Base-by-base conservation (phyloP, 2,329 filamentous ascomycete species). In the Aspergillus latus region DNA sequence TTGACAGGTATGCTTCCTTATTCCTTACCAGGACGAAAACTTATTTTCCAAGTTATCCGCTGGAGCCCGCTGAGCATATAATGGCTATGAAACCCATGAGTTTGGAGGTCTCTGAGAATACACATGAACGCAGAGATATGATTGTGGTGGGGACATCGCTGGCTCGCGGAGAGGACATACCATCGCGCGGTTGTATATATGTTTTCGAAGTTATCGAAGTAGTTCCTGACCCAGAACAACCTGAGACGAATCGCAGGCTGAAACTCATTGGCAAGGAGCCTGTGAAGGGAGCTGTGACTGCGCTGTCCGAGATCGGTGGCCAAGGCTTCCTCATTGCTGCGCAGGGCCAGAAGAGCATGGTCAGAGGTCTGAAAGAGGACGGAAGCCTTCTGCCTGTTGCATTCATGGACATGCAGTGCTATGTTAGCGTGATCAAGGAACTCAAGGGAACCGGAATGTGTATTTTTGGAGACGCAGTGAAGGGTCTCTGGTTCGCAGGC, bases 321-420 rank as follows among this genome's bases (percentile, higher is more conserved):
- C 92, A 94, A 73, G 94, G 89, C 1, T 91, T 93, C 63, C 86
- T 95, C 81, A 87, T 94, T 59, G 89, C 89, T 40, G 92, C 92
- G 0, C 94, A 99, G 70, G 94, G 94, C 0, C 92, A 97, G 68
- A 99, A 99, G 74, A 93, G 92, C 72, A 95, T 99, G 89, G 92
- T 99, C 1, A 84, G 94, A 57, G 94, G 94, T 40, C 81, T 99
- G 2, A 97, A 97, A 72, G 94, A 99, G 72, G 94, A 99, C 69
- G 91, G 92, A 0, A 92, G 89, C 1, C 82, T 97, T 51, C 80
- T 97, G 0, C 94, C 94, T 0, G 93, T 99, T 3, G 94, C 94
- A 0, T 99, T 99, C 69, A 89, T 99, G 81, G 94, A 99, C 68
- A 95, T 97, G 86, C 94, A 90, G 75, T 95, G 90, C 73, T 94